Base-by-base conservation (phyloP, 1,139 yeast species). In the Geotrichum reessii region DNA sequence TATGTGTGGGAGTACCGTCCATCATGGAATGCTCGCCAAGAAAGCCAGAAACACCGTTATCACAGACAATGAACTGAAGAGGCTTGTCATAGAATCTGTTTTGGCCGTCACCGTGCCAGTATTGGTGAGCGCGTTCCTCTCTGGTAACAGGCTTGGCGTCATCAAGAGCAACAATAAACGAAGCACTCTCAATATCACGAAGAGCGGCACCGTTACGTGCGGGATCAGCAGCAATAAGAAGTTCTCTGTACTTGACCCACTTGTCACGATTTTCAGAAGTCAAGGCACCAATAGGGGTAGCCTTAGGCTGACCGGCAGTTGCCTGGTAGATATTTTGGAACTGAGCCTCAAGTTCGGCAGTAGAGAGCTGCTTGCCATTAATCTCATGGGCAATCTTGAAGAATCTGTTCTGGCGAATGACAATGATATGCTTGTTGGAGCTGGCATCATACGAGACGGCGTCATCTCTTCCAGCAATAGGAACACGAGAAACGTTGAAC, bases 1-100 rank as follows among this genome's bases (percentile, higher is more conserved):
- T 85, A 67, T 89, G 85, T 44, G 97, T 93, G 68, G 97, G 97
- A 22, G 97, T 90, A 63, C 98, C 99, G 74, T 93, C 99, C 98
- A 93, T 93, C 79, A 83, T 87, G 40, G 97, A 90, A 76, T 93
- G 99, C 76, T 93, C 99, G 63, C 96, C 98, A 71, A 91, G 76
- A 78, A 91, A 92, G 1, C 97, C 98, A 22, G 97, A 88, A 65
- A 84, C 80, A 63, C 96, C 97, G 72, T 90, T 91, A 64, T 84
- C 86, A 63, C 87, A 78, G 58, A 93, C 83, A 65, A 91, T 82
- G 71, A 89, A 86, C 76, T 93, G 95, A 64, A 88, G 77, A 6
- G 97, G 95, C 78, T 93, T 93, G 78, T 93, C 98, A 73, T 81
- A 92, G 78, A 82, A 93, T 70, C 99, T 81, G 78, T 93, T 93